These are phyloP conservation scores for Pleurotus djamor DNA, from an alignment of 768 basidiomycete species.

Conservation along the genomic window DNA sequence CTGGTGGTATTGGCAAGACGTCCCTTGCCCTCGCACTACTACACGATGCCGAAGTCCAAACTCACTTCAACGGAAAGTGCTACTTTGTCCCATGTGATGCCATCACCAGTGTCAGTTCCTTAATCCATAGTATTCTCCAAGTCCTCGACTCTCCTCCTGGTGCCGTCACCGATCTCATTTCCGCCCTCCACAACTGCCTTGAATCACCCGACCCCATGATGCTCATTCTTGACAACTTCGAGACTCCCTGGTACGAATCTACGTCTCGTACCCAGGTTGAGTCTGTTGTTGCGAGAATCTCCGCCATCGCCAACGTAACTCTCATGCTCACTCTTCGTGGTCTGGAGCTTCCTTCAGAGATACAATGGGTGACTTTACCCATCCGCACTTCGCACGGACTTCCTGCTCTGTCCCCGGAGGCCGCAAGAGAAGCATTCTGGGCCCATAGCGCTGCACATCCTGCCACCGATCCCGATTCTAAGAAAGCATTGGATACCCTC, in stretches of 20 bases:
- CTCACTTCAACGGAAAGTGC: conserved; percentile 17
- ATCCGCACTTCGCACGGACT: conserved; percentile 12
- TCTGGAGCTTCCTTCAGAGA: conserved; percentile 18
- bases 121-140: conserved; percentile 9
- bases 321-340: conserved; percentile 32
- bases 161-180: conserved; percentile 12
- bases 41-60: conserved; percentile 16
- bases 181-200: conserved; percentile 15
- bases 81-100: conserved; percentile 31
- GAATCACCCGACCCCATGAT: conserved; percentile 20
- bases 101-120: conserved; percentile 4
- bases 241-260: conserved; percentile 31
- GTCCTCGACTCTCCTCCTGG: conserved; percentile 5
- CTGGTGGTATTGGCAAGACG: conserved; percentile 39
- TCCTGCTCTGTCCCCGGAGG: conserved; percentile 12
- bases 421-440: conserved; percentile 12
- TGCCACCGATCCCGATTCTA: conserved; percentile 15
- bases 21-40: conserved; percentile 29
- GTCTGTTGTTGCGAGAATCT: conserved; percentile 19
- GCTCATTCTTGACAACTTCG: conserved; percentile 37
- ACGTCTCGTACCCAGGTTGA: conserved; percentile 17
- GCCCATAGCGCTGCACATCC: conserved; percentile 15
- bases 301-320: conserved; percentile 20
- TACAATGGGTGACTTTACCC: conserved; percentile 21
- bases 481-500: conserved; percentile 18